phyloP scores from a whole-genome alignment of 2,329 filamentous ascomycete species.

The Fusarium metavorans region DNA sequence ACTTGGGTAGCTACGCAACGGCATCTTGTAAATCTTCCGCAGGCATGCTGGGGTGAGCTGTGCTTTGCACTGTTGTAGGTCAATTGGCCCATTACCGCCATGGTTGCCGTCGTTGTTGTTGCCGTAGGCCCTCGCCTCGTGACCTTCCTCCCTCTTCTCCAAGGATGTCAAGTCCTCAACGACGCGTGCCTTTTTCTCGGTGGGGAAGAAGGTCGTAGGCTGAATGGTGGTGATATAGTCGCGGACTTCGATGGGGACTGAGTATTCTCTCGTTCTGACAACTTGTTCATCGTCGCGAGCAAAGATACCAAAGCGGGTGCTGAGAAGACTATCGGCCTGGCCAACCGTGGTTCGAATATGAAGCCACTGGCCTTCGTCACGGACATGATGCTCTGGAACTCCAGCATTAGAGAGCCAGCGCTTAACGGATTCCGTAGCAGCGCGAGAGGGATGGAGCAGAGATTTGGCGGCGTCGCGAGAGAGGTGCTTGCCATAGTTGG shows the following conservation, averaged over 20 bases:
- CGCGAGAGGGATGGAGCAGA: conserved; percentile 58
- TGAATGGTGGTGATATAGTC: conserved; percentile 59
- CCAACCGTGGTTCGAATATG: conserved; percentile 56
- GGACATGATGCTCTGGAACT: conserved; percentile 51
- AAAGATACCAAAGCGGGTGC: conserved; percentile 58
- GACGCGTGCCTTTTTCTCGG: not conserved
- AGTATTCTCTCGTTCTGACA: conserved; percentile 53
- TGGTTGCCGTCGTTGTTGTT: conserved; percentile 22
- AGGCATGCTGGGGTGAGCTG: conserved; percentile 59
- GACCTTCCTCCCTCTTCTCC: not conserved
- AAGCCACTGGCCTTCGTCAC: conserved; percentile 54
- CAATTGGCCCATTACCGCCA: conserved; percentile 9
- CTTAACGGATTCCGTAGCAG: conserved; percentile 55
- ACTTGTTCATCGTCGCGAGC: conserved; percentile 54
- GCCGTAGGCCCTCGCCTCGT: not conserved
- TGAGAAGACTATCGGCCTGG: conserved; percentile 59
- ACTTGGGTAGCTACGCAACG: conserved; percentile 59
- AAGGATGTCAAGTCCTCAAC: not conserved
- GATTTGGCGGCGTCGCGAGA: conserved; percentile 60
- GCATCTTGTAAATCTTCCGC: conserved; percentile 58
- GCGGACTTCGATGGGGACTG: conserved; percentile 50
- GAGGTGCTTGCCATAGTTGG: conserved; percentile 62
- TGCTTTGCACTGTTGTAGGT: conserved; percentile 50
- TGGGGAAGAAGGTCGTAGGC: conserved; percentile 56
- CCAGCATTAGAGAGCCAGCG: conserved; percentile 59